Evolutionary conservation across 208 protist genomes (phyloP), one percentile per base, ranked within the genome.

Genomic region (Novymonas esmeraldas): DNA sequence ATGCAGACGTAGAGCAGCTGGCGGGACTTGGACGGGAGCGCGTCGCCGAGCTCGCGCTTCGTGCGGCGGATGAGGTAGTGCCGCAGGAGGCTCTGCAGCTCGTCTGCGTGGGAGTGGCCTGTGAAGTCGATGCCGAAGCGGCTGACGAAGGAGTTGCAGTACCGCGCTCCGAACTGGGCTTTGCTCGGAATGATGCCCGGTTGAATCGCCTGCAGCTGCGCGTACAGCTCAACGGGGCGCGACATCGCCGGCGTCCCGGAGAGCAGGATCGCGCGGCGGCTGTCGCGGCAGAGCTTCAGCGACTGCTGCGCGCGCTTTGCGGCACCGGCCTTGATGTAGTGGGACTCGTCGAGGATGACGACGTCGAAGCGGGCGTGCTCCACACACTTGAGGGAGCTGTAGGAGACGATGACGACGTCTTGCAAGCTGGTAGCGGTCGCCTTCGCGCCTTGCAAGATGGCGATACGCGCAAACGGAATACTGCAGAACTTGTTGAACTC

Each of bases 281-380:
- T 87, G 18, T 55, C 64, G 20, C 84, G 64, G 58, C 98, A 89
- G 14, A 98, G 48, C 41, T 81, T 79, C n/a, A 97, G 71, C 11
- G 98, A 81, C 20, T 64, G 52, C 48, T 91, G 64, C 9, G 94
- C 89, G n/a, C 95, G 81, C 58, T 97, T 83, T 50, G 91, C 63
- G 29, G 90, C 90, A 0, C 70, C 74, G 31, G 80, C 88, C 63
- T 99, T 99, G 57, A 99, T 91, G 62, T 90, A 95, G 86, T 99
- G 98, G 11, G 90, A 94, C 84, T 99, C 98, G 82, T 99, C 98
- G 18, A 92, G 70, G 28, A 98, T 96, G 10, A 99, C 92, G 0
- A 97, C 78, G 20, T 87, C 81, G 63, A 97, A 99, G 18, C 41
- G 75, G 2, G 71, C 54, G 6, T 57, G 24, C 67, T 93, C 68